A percentile compares a stretch with the other conserved stretches of the same genome.
Evolutionary conservation across 2,329 filamentous ascomycete genomes (phyloP).

Genomic region (Cyphellophora europaea): DNA sequence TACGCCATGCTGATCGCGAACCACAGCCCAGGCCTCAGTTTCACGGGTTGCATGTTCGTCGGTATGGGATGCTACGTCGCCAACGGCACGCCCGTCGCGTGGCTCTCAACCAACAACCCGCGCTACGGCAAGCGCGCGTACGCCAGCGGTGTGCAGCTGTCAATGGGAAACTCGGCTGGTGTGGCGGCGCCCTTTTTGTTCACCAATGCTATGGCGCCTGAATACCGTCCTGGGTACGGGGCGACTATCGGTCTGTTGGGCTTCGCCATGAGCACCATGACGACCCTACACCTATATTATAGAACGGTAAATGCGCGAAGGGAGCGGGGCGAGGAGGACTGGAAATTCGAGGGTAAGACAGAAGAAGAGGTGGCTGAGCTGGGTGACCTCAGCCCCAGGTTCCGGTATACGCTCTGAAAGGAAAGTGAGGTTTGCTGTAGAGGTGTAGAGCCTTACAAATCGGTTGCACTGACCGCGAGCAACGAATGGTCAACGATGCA

Average conservation of each 20-base stretch:
- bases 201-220: conserved; percentile 36
- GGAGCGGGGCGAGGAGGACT: conserved; percentile 26
- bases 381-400: conserved; percentile 31
- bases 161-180: conserved; percentile 58
- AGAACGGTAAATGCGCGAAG: conserved; percentile 35
- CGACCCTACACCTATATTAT: conserved; percentile 46
- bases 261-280: conserved; percentile 43
- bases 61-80: conserved; percentile 59
- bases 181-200: conserved; percentile 60
- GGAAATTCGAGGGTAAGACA: conserved; percentile 26
- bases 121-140: conserved; percentile 67
- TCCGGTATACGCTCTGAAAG: conserved; percentile 29
- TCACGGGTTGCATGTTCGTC: conserved; percentile 65
- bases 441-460: no score
- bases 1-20: conserved; percentile 59
- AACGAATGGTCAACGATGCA: no score
- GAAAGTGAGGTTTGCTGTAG: no score
- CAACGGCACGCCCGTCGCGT: conserved; percentile 46
- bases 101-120: conserved; percentile 56
- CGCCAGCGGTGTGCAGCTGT: conserved; percentile 61
- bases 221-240: conserved; percentile 52
- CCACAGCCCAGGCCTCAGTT: conserved; percentile 52
- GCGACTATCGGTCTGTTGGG: conserved; percentile 49
- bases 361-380: conserved; percentile 32
- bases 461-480: no score